These are phyloP conservation scores for Pleurotus eryngii DNA, from an alignment of 768 basidiomycete species.

Conservation along the genomic window DNA sequence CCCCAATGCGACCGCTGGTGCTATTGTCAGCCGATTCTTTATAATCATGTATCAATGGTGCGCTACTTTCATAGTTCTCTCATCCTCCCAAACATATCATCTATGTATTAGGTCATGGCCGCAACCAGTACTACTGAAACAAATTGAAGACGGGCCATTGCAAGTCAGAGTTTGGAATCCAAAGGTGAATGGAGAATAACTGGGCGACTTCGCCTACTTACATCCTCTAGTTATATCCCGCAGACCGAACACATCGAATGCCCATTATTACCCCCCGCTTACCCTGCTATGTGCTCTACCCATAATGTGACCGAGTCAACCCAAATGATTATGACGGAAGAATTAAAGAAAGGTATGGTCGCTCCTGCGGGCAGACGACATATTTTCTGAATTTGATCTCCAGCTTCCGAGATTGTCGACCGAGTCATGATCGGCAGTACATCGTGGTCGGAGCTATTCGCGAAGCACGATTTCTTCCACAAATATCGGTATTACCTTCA, in stretches of 20 bases:
- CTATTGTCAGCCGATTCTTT: constrained; percentile 96
- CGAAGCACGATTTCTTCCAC: constrained; percentile 95
- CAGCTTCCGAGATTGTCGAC: constrained; percentile 92
- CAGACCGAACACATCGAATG: constrained; percentile 94
- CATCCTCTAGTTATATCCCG: constrained; percentile 70
- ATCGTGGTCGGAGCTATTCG: constrained; percentile 91
- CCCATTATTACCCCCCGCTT: constrained; percentile 99
- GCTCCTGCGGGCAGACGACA: constrained; percentile 4
- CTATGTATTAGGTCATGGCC: constrained; percentile 84
- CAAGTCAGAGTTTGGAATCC: constrained; percentile 99
- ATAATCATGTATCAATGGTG: constrained; percentile 98
- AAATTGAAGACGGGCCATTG: constrained; percentile 92
- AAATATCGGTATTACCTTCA: constrained; percentile 96
- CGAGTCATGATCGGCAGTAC: constrained; percentile 82
- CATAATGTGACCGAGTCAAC: constrained; percentile 97
- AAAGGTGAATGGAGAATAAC: constrained; percentile 46
- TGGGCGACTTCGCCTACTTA: neutral
- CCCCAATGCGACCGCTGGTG: constrained; percentile 90
- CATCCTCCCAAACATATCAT: constrained; percentile 8
- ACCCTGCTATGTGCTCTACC: constrained; percentile 98
- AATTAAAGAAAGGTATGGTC: constrained; percentile 81
- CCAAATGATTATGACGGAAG: constrained; percentile 93
- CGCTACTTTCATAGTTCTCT: constrained; percentile 17
- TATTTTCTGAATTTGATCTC: neutral
- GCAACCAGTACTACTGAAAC: constrained; percentile 94